Evolutionary conservation across 2,329 filamentous ascomycete genomes (phyloP).

Genomic region (Claviceps sp.): DNA sequence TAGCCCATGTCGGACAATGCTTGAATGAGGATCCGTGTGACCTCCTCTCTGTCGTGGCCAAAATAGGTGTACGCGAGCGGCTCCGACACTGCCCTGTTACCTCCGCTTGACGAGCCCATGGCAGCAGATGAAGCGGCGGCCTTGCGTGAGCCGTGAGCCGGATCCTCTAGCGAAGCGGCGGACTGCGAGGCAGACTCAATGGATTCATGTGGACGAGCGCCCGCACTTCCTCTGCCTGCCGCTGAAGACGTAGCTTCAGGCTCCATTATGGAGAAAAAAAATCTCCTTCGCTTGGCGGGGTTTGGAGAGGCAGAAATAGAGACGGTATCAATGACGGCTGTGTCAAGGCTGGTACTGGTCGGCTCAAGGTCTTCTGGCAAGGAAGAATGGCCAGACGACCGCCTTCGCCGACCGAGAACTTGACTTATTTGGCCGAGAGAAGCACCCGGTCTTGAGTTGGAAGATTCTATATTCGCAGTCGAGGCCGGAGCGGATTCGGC

Average conservation of each 20-base stretch:
- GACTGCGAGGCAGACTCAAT: constrained; percentile 17
- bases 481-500: constrained; percentile 16
- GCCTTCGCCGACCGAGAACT: constrained; percentile 43
- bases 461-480: constrained; percentile 29
- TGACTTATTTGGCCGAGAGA: constrained; percentile 17
- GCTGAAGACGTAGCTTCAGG: constrained; percentile 38
- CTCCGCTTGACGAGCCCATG: constrained; percentile 39
- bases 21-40: constrained; percentile 86
- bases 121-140: constrained; percentile 24
- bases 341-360: constrained; percentile 13
- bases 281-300: constrained; percentile 41
- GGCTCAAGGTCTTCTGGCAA: constrained; percentile 15
- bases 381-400: constrained; percentile 28
- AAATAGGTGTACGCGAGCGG: constrained; percentile 40
- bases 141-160: constrained; percentile 36
- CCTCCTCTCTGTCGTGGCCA: constrained; percentile 83
- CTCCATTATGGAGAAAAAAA: constrained; percentile 44
- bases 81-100: constrained; percentile 10
- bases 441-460: constrained; percentile 15
- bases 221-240: constrained; percentile 42
- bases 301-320: constrained; percentile 7
- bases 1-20: constrained; percentile 84
- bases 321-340: constrained; percentile 5
- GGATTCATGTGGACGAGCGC: constrained; percentile 27
- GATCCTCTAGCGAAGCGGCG: constrained; percentile 11